These are phyloP conservation scores for Fraxinus dipetala DNA, from an alignment of 305 asterid genomes.

Conservation along the genomic window DNA sequence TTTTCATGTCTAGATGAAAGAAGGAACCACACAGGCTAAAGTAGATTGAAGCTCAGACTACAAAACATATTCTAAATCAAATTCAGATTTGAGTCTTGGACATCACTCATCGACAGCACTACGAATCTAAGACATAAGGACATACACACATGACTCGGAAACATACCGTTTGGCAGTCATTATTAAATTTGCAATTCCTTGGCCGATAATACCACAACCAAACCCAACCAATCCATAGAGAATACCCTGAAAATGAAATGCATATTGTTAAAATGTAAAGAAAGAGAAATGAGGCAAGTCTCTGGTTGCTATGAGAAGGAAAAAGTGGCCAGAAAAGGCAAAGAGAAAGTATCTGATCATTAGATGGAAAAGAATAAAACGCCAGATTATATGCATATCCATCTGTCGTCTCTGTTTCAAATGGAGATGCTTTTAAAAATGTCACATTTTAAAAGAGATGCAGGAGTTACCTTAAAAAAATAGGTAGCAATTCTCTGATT, in stretches of 20 bases:
- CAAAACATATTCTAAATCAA: not conserved
- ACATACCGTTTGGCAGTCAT: conserved; percentile 92
- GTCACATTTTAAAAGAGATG: not conserved
- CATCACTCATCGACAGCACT: not conserved
- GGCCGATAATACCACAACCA: conserved; percentile 94
- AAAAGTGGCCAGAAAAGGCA: not conserved
- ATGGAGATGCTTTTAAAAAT: not conserved
- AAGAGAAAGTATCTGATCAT: not conserved
- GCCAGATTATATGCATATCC: not conserved
- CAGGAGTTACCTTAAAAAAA: conserved; percentile 63
- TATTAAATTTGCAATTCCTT: conserved; percentile 89
- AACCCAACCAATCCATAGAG: conserved; percentile 88
- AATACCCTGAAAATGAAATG: conserved; percentile 58
- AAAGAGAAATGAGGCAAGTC: not conserved
- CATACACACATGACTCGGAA: not conserved
- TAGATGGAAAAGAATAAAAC: not conserved
- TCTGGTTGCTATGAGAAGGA: not conserved
- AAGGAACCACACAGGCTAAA: not conserved
- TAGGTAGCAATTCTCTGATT: conserved; percentile 87
- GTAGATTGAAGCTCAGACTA: not conserved
- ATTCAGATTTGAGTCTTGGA: not conserved
- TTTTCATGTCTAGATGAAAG: not conserved
- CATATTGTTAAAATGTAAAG: not conserved
- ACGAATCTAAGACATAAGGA: not conserved
- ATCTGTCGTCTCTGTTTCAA: not conserved